Evolutionary conservation across 805 yeast species (phyloP), one percentile per base, ranked within the genome.

Genomic region (Wickerhamiella kazuoi): DNA sequence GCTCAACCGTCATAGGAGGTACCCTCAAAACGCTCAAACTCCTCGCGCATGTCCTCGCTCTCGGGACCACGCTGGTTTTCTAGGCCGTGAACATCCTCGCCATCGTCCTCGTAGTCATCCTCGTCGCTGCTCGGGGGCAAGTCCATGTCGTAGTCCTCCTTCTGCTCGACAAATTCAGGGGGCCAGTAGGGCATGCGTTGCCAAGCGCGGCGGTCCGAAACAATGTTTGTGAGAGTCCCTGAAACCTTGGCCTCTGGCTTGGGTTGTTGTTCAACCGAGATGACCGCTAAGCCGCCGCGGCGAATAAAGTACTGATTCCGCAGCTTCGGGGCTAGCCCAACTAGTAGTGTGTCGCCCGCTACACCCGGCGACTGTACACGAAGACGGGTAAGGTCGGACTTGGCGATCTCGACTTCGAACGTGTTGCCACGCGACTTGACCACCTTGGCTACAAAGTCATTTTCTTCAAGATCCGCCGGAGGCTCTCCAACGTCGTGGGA

Each of bases 161-260:
- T 48, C 7, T 33, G 32, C 16, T 42, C 40, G 24, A 41, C 44
- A 44, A 45, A 59, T 46, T 59, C 63, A 4, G 39, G 44, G 5
- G 60, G 57, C 52, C 60, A 53, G 44, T 53, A 54, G 4, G 53
- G 50, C 40, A 36, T 41, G 30, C 47, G 48, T 44, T 54, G 53
- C 63, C 63, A 59, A 7, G 49, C 49, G 15, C 52, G 46, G 21
- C 48, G 45, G 44, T 56, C 51, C 31, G 50, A 45, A 6, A 59
- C 60, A 13, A 59, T 50, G 34, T 57, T 54, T 35, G 50, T 42
- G 43, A 60, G 50, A 13, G 56, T 58, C 9, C 61, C 64, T 13
- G 49, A 45, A 17, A 56, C 47, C 26, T 53, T 55, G 26, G 48
- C 48, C 14, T 32, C 38, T 19, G 34, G 31, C 31, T 43, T 44